These are phyloP conservation scores for Trichoderma parareesei DNA, from an alignment of 495 filamentous ascomycete genomes.

Conservation along the genomic window DNA sequence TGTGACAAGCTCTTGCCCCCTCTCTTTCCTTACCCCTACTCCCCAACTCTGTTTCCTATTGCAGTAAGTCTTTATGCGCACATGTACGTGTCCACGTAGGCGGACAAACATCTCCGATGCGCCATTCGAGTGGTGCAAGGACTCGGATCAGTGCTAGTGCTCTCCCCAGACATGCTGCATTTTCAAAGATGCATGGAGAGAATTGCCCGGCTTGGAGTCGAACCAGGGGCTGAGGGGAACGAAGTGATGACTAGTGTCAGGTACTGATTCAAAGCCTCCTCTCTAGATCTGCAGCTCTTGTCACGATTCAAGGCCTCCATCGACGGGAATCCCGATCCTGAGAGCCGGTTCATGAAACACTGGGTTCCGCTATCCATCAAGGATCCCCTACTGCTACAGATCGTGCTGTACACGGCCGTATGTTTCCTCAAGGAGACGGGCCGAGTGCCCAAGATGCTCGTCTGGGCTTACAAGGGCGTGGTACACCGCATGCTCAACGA, in stretches of 20 bases:
- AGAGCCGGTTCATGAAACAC: constrained; percentile 28
- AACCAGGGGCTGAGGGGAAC: background rate
- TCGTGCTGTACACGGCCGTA: constrained; percentile 30
- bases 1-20: constrained; percentile 11
- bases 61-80: background rate
- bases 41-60: background rate
- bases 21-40: background rate
- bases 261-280: constrained; percentile 14
- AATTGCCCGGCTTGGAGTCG: too few relatives aligned
- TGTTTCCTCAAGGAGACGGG: constrained; percentile 32
- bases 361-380: constrained; percentile 28
- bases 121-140: too few relatives aligned
- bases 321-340: constrained; percentile 29
- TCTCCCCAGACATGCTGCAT: too few relatives aligned
- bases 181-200: background rate
- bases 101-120: too few relatives aligned
- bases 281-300: constrained; percentile 53
- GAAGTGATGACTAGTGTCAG: background rate
- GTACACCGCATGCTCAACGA: constrained; percentile 30
- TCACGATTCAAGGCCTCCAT: constrained; percentile 38
- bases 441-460: constrained; percentile 26
- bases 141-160: too few relatives aligned
- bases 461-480: constrained; percentile 28
- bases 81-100: background rate
- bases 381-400: constrained; percentile 25